Base-by-base conservation (phyloP, 208 protist species). In the Leishmania amazonensis region DNA sequence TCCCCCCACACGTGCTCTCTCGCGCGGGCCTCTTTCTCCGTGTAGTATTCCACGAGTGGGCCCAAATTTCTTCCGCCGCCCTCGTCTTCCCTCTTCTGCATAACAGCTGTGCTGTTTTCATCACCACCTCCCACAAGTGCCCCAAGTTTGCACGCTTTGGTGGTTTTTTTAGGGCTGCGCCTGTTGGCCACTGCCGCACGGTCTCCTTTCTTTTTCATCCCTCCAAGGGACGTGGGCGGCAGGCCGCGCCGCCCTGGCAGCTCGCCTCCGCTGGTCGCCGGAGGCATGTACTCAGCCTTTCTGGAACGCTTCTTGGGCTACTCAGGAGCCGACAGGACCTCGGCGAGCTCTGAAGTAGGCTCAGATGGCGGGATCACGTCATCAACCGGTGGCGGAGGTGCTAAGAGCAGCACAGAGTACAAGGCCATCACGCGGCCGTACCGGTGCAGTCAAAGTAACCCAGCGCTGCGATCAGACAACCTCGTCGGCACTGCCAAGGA, bases 401-500 rank as follows among this genome's bases (percentile, higher is more conserved):
- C 38, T 73, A 45, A 17, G 42, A 76, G 64, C 73, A 85, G 83
- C 57, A 70, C 83, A 2, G 78, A 79, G 64, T 79, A 82, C 74
- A 74, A 70, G 45, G 83, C 83, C 40, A 65, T 67, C 24, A 82
- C 73, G 3, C 68, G 83, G 2, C 85, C 85, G 35, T 88, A 88
- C 51, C 85, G 84, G 75, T 85, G 80, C 76, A 88, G 85, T 53
- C 78, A 83, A 45, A 81, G 65, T n/a, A 47, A 31, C 40, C 8
- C 24, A 21, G 40, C 24, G 31, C 38, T 31, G 31, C 53, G 21
- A n/a, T 31, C 38, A 7, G 75, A 17, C 24, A 45, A 19, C 54
- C 38, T 9, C 24, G 28, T 35, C 6, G 11, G 47, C n/a, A n/a
- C 24, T 67, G 57, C 57, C 40, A 60, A n/a, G 28, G 24, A 42